Conservation (phyloP, 805 yeast genomes). For the Isabelozyma gotoi region DNA sequence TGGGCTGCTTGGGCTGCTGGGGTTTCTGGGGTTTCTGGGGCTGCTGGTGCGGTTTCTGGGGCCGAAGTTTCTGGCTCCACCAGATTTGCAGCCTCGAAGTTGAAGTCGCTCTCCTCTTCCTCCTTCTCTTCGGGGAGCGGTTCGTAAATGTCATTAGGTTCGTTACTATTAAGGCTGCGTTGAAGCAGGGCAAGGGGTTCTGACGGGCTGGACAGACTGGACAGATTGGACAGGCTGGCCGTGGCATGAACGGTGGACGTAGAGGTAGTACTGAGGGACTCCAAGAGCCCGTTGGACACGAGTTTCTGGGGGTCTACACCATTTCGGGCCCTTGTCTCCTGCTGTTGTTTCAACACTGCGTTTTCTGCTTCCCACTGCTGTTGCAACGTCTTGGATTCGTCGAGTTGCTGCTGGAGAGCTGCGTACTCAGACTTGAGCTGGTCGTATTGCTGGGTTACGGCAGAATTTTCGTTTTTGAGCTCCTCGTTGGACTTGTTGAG, state of each 20-base stretch:
- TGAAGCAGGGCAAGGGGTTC: no score
- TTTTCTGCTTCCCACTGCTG: neutral
- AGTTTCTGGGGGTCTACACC: no score
- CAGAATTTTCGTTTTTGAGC: neutral
- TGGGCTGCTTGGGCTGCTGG: no score
- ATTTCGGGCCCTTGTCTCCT: no score
- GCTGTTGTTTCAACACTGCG: neutral
- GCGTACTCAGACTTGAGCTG: neutral
- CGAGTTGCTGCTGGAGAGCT: neutral
- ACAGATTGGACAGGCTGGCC: no score
- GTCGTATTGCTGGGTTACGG: neutral
- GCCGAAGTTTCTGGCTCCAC: no score
- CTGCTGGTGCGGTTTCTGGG: no score
- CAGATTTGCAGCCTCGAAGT: neutral
- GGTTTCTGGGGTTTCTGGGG: no score
- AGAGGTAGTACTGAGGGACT: no score
- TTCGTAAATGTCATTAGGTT: neutral
- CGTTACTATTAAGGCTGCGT: neutral
- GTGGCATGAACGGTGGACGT: constrained; percentile 1
- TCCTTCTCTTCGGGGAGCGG: neutral
- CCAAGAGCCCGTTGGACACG: no score
- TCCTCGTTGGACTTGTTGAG: neutral
- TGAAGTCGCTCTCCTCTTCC: neutral
- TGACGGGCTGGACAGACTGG: no score
- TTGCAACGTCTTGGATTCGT: neutral